These are phyloP conservation scores for Sarocladium oryzae DNA, from an alignment of 2,329 filamentous ascomycete genomes.

Conservation along the genomic window DNA sequence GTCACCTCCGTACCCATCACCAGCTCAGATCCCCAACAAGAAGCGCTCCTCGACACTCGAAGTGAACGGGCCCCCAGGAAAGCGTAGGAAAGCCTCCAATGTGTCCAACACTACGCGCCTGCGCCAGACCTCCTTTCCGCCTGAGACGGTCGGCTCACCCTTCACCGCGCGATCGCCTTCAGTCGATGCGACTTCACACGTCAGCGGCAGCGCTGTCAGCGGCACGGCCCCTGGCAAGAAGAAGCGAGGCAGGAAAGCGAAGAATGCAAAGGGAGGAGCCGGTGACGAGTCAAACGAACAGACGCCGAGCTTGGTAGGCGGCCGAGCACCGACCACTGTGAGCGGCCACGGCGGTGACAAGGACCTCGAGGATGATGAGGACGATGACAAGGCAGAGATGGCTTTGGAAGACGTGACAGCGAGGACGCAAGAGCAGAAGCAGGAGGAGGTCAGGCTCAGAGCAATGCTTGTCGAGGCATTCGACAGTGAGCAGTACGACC, in stretches of 20 bases:
- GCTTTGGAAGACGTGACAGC: conserved; percentile 52
- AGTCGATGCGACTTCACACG: conserved; percentile 52
- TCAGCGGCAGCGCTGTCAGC: conserved; percentile 55
- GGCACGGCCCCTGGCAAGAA: conserved; percentile 40
- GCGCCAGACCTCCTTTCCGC: conserved; percentile 75
- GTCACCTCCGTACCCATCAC: conserved; percentile 49
- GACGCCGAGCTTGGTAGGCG: conserved; percentile 37
- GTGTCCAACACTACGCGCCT: conserved; percentile 61
- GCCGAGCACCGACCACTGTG: conserved; percentile 34
- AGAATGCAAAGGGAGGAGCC: conserved; percentile 35
- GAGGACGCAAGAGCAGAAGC: conserved; percentile 60
- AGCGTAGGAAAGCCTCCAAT: conserved; percentile 66
- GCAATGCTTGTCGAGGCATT: conserved; percentile 60
- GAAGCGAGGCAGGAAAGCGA: conserved; percentile 57
- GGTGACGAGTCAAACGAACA: conserved; percentile 31
- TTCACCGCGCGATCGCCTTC: conserved; percentile 56
- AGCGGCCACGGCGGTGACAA: conserved; percentile 39
- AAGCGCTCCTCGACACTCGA: conserved; percentile 54
- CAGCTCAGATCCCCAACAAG: conserved; percentile 46
- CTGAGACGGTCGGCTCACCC: conserved; percentile 46
- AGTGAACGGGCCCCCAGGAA: conserved; percentile 44
- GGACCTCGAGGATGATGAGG: conserved; percentile 48
- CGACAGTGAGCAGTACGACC: conserved; percentile 58
- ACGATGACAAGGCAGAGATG: conserved; percentile 50
- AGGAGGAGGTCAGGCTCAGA: conserved; percentile 50